Base-by-base conservation (phyloP, 1,284 basidiomycete genomes). In the Neotropicomus parvogracilis region DNA sequence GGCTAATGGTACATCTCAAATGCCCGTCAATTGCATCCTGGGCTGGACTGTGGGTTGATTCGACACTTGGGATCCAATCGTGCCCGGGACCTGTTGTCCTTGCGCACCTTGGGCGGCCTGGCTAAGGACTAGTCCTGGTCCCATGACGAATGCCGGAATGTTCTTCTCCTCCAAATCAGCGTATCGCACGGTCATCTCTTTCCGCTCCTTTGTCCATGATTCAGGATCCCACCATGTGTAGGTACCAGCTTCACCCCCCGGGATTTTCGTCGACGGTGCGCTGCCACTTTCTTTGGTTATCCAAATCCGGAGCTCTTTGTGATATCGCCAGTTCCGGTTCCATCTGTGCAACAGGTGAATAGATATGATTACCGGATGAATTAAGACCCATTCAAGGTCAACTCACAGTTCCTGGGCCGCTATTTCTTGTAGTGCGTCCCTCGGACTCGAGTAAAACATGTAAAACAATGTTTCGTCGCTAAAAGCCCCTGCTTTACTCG, bases 391-490 rank as follows among this genome's bases (percentile, higher is more conserved):
- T 31, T 17, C 24, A 16, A 40, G 44, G 29, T 19, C n/a, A 6
- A 81, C 88, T 67, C 70, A 95, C 87, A 99, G 77, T 75, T 98
- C 95, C 67, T 92, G 88, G 36, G 94, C 93, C 12, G 95, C 95
- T 40, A 95, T 82, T 70, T 98, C 94, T 69, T 99, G 95, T 54
- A 97, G 74, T 27, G 89, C 83, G 70, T 99, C 95, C 61, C 92
- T 77, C 48, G 95, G 93, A 68, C 85, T 87, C 51, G 91, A 87
- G 73, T 99, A 99, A 75, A 99, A 99, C 82, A 97, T 95, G 79
- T 93, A 97, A 73, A 99, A 98, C 32, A 99, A 72, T 24, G 95
- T 98, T 73, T 99, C 95, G 70, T 99, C 95, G 64, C 88, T 89
- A 69, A 99, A 97, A 54, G 87, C 86, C 9, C 79, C 77, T 27